Base-by-base conservation (phyloP, 2,329 filamentous ascomycete species). In the Aspergillus costaricaensis region DNA sequence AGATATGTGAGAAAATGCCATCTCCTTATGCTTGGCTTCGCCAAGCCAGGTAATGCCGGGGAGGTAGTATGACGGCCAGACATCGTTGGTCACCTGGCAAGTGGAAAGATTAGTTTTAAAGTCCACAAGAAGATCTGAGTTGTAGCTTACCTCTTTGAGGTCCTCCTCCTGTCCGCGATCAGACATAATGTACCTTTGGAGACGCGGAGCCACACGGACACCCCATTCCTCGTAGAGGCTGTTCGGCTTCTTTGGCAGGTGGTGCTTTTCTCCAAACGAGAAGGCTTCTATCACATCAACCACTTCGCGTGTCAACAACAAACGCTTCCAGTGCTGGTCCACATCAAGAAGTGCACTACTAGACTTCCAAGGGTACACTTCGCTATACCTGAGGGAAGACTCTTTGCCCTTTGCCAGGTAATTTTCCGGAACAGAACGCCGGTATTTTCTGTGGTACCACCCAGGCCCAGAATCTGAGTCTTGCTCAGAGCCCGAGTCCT, bases 1-100 rank as follows among this genome's bases (percentile, higher is more conserved):
- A 6, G 53, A 50, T 2, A 71, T 3, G 27, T 68, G 52, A 8
- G 50, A 57, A 6, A 72, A 62, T 1, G 68, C 70, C 60, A 60
- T 57, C 48, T 71, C 55, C 19, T 36, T 2, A 17, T 72, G 60
- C 21, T 57, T 66, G 12, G 62, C 64, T 3, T 58, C 38, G 2
- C 59, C 62, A 15, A 73, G 55, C 70, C 69, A 72, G 10, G 59
- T 69, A 6, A 72, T 65, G 2, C 60, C 59, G 1, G 48, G 53
- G n/a, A 68, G 15, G 5, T 32, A 21, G 9, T 47, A 47, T 21
- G 41, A 32, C 5, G 62, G 62, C 68, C 65, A 70, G 0, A 23
- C 4, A 7, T 53, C 14, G 0, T 51, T 15, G 25, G 49, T 9
- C 9, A 54, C 12, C 65, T 69, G 5, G 12, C 32, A 39, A 12